Evolutionary conservation across 768 basidiomycete species (phyloP), one percentile per base, ranked within the genome.

Genomic region (Mycena olivaceomarginata): DNA sequence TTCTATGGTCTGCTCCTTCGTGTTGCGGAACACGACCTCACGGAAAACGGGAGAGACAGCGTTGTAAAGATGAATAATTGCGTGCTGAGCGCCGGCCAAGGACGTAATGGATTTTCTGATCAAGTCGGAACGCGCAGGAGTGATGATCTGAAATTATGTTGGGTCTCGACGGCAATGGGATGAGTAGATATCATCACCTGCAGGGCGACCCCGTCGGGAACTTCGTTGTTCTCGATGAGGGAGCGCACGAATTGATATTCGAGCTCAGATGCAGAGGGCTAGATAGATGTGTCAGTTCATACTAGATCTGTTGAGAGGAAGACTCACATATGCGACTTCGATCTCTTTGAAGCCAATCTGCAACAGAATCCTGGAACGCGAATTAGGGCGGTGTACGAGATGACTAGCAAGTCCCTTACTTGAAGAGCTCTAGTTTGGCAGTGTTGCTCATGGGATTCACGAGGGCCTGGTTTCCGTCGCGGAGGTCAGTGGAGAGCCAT

Each of bases 121-220:
- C 80, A 99, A 92, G 83, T 99, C 98, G 82, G 96, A 96, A 74
- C 98, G 93, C 46, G 98, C 98, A 64, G 98, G 98, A 15, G 97
- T 98, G 82, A 99, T 90, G 79, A 99, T 98, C 97, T 99, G 77
- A 72, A 62, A 70, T 70, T 43, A 25, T 22, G 39, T 57, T 70
- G 81, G 79, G 68, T 62, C 18, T 75, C 10, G 51, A 53, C 65
- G 59, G 60, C 22, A 22, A 59, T 7, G 70, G 25, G 15, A 6
- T 25, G 5, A 62, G 57, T 20, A 37, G 46, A n/a, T 62, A 56
- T n/a, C 87, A 92, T 78, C 48, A 97, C 98, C 92, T 99, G 98
- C 37, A 99, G 85, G 97, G 98, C 99, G 16, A 99, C 97, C 85
- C 98, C 97, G 81, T 97, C 95, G 12, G 96, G 97, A 40, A 98